phyloP scores from a whole-genome alignment of 257 asterid species.

The Eucommia ulmoides region DNA sequence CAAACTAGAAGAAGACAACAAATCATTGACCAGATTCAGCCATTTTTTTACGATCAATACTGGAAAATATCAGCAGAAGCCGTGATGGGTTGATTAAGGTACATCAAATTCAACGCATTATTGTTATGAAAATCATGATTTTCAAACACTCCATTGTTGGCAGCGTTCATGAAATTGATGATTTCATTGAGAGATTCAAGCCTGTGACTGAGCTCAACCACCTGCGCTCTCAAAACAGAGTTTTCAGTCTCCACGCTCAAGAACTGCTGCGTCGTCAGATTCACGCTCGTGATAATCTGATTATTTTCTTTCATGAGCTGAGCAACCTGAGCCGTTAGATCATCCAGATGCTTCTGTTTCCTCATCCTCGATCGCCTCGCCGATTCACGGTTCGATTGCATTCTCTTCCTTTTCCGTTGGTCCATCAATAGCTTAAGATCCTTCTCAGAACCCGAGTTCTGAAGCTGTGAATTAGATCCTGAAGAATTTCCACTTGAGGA shows the following conservation, averaged over 20 bases:
- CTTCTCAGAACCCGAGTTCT: constrained; percentile 36
- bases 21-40: constrained; percentile 9
- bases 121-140: constrained; percentile 26
- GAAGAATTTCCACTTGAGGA: constrained; percentile 57
- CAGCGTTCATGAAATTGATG: constrained; percentile 28
- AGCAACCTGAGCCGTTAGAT: constrained; percentile 36
- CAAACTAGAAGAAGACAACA: constrained; percentile 3
- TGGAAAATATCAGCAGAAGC: constrained; percentile 58
- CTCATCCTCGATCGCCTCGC: constrained; percentile 84
- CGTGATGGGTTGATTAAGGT: constrained; percentile 50
- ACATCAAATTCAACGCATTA: constrained; percentile 46
- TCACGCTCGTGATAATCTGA: constrained; percentile 25
- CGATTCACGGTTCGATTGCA: constrained; percentile 88
- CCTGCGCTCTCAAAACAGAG: constrained; percentile 62
- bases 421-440: constrained; percentile 33
- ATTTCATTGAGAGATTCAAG: constrained; percentile 59
- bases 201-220: constrained; percentile 63
- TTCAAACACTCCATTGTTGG: constrained; percentile 20
- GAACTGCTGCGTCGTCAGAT: constrained; percentile 31
- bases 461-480: constrained; percentile 30
- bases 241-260: constrained; percentile 61
- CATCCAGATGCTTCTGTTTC: constrained; percentile 78
- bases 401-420: constrained; percentile 62
- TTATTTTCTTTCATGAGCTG: constrained; percentile 45
- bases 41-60: constrained; percentile 17